phyloP scores from a whole-genome alignment of 768 basidiomycete species.

The Calocera viscosa region DNA sequence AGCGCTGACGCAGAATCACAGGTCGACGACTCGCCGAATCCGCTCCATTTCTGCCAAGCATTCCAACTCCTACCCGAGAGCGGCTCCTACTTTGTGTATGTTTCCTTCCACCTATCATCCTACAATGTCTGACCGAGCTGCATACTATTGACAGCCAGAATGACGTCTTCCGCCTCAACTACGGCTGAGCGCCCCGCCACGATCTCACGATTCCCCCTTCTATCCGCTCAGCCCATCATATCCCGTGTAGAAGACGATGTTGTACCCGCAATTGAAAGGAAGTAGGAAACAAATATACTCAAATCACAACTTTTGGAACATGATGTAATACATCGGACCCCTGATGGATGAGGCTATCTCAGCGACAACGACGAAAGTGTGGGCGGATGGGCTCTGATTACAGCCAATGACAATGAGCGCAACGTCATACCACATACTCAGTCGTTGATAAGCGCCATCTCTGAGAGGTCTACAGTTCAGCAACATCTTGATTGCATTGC shows the following conservation, averaged over 20 bases:
- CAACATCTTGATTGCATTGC: too few relatives aligned
- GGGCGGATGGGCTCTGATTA: too few relatives aligned
- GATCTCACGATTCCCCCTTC: not conserved
- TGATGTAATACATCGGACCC: not conserved
- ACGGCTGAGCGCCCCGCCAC: conserved; percentile 32
- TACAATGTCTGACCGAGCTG: conserved; percentile 4
- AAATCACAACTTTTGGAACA: not conserved
- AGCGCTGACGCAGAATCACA: conserved; percentile 22
- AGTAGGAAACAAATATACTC: not conserved
- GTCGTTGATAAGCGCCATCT: too few relatives aligned
- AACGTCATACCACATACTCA: too few relatives aligned
- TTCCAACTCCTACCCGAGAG: conserved; percentile 83
- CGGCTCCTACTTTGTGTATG: conserved; percentile 72
- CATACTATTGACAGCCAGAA: conserved; percentile 48
- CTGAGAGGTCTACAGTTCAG: too few relatives aligned
- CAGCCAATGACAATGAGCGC: too few relatives aligned
- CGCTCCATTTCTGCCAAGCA: conserved; percentile 81
- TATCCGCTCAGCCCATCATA: not conserved
- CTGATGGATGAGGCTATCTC: too few relatives aligned
- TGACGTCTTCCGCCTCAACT: conserved; percentile 87
- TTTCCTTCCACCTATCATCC: conserved; percentile 13
- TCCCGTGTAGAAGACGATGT: conserved; percentile 8
- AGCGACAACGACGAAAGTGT: too few relatives aligned
- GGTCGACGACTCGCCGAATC: conserved; percentile 70
- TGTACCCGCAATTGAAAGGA: not conserved